phyloP scores from a whole-genome alignment of 352 stramenopile species.

The Chrysophaeum taylorii region DNA sequence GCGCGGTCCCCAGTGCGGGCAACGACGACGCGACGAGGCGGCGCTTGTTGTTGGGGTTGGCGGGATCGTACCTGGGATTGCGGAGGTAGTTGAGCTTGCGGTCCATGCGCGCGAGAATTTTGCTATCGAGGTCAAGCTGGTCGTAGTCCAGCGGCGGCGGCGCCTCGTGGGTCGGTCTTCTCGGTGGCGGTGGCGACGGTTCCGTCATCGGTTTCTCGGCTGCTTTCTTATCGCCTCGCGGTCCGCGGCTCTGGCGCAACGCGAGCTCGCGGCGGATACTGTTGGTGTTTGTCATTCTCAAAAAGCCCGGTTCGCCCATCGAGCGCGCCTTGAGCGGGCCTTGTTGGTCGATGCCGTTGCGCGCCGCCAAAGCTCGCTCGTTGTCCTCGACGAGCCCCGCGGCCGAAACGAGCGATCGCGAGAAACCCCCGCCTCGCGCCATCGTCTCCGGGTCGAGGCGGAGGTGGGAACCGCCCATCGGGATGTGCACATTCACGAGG shows the following conservation, averaged over 20 bases:
- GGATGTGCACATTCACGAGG: constrained; percentile 23
- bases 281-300: constrained; percentile 20
- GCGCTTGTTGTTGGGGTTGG: constrained; percentile 18
- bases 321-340: neutral
- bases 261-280: neutral
- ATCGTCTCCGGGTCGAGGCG: constrained; percentile 11
- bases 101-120: constrained; percentile 23
- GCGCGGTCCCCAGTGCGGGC: neutral
- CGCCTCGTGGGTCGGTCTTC: neutral
- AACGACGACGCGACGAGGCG: constrained; percentile 6
- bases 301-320: constrained; percentile 19
- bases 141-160: neutral
- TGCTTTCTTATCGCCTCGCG: constrained; percentile 7
- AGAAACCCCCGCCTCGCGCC: constrained; percentile 16
- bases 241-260: constrained; percentile 1
- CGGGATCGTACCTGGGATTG: constrained; percentile 28
- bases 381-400: constrained; percentile 25
- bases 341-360: neutral
- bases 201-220: neutral
- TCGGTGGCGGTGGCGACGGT: neutral
- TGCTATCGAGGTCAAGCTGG: constrained; percentile 21
- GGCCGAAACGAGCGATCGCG: constrained; percentile 21
- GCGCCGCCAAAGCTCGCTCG: constrained; percentile 1
- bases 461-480: constrained; percentile 16
- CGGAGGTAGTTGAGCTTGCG: constrained; percentile 27